Evolutionary conservation across 352 stramenopile species (phyloP), one percentile per base, ranked within the genome.

Genomic region (Blastocystis sp.): DNA sequence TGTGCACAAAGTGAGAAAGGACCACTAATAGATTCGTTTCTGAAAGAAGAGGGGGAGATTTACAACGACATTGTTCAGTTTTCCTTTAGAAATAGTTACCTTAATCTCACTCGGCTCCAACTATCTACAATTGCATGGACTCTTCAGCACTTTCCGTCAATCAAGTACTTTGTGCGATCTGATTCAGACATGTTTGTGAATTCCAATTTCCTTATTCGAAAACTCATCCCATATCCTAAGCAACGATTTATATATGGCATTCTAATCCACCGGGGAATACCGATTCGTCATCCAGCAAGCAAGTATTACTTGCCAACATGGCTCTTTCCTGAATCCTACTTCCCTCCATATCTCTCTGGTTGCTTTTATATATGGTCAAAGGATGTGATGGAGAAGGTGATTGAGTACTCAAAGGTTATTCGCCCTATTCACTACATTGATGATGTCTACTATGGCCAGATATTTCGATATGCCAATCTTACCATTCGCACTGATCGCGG

Each of bases 1-100:
- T 9, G 7, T n/a, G 70, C 37, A 1, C 8, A 30, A 0, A 37
- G 4, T n/a, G n/a, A 73, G 5, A 41, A 34, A 34, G 16, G 55
- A 3, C 3, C 43, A 7, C 7, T 13, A 20, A 11, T 62, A 45
- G 50, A 64, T 43, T 5, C 13, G 9, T 65, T 81, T 37, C 24
- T 81, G 24, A 26, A 65, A 24, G 41, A 81, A 39, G 70, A 81
- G 45, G 50, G 11, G 11, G 39, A n/a, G 2, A 18, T 50, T 8
- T 64, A 41, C 24, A 13, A 63, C n/a, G 70, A 81, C n/a, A 81
- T 81, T 65, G 24, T 81, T 41, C 70, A 78, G 39, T 81, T 81
- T 20, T 11, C 53, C 39, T 30, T 81, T 5, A 26, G 13, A n/a
- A 54, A 81, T 64, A 63, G 20, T 34, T 73, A 50, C 5, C 24